Evolutionary conservation across 768 basidiomycete genomes (phyloP), one percentile per base, ranked within the genome.

Genomic region (Suillus clintonianus): DNA sequence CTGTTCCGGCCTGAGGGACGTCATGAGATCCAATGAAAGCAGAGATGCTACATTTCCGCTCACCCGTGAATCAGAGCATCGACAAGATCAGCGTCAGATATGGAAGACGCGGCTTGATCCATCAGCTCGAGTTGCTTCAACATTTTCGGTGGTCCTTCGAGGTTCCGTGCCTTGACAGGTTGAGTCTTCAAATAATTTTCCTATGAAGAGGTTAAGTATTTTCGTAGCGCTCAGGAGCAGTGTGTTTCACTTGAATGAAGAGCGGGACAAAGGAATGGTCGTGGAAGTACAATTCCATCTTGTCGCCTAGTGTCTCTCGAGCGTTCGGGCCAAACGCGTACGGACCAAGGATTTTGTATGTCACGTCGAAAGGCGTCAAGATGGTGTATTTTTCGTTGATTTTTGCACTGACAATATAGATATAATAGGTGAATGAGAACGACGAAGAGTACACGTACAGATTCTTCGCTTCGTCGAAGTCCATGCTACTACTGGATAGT

Each of bases 211-310:
- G n/a, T 32, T 37, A 55, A 65, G 19, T 41, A 24, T 24, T 51
- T 9, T 1, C 2, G 24, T 19, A 8, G n/a, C 27, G 1, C 22
- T 41, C 17, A 36, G 10, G 27, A 58, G 30, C 8, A 30, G 24
- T 1, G 5, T 11, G 6, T 27, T 3, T 75, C 50, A 94, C 95
- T 83, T 97, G 95, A 53, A 99, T 91, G 76, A 99, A 99, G 37
- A 99, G 77, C 0, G 97, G 97, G 55, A 99, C 86, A 68, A 98
- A 95, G 1, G 91, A 87, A 72, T 94, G 92, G 70, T 99, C 97
- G 63, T 97, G 95, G 78, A 98, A 99, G 76, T 99, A 99, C 64
- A 93, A 75, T 60, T 98, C 97, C 81, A 97, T 92, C 80, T 98
- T 98, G 67, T 98, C 94, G 36, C 85, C 87, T 3, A 99, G 80